phyloP scores from a whole-genome alignment of 768 basidiomycete genomes.

The Dacryopinax spathularia region DNA sequence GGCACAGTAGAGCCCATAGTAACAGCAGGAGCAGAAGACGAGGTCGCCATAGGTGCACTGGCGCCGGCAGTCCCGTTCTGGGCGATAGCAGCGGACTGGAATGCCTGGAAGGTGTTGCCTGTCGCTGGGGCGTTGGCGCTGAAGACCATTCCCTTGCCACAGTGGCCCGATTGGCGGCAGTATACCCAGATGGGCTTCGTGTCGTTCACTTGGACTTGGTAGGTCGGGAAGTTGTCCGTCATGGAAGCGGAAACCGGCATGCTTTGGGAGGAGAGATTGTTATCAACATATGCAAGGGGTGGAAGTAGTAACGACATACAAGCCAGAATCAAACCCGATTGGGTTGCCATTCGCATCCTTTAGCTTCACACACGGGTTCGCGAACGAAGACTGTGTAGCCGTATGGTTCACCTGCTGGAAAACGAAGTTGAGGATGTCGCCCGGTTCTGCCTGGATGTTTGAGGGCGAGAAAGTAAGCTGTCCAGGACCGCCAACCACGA shows the following conservation, averaged over 20 bases:
- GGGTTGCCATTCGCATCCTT: slow-evolving; percentile 21
- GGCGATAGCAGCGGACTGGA: slow-evolving; percentile 40
- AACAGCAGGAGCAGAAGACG: slow-evolving; percentile 18
- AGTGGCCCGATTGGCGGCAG: slow-evolving; percentile 40
- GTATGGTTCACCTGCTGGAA: slow-evolving; percentile 52
- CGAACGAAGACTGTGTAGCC: slow-evolving; percentile 31
- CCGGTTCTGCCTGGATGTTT: slow-evolving; percentile 35
- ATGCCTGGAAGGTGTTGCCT: slow-evolving; percentile 37
- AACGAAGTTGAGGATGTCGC: slow-evolving; percentile 40
- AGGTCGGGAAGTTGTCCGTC: slow-evolving; percentile 36
- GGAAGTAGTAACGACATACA: slow-evolving; percentile 16
- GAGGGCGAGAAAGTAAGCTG: slow-evolving; percentile 32
- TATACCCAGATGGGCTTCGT: slow-evolving; percentile 43
- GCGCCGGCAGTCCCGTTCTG: slow-evolving; percentile 12
- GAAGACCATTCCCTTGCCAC: slow-evolving; percentile 53
- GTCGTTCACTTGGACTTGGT: slow-evolving; percentile 35
- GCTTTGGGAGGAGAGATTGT: slow-evolving; percentile 23
- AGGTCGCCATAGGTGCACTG: slow-evolving; percentile 12
- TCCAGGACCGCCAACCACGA: slow-evolving; percentile 32
- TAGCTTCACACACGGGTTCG: slow-evolving; percentile 30
- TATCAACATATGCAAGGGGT: neutral
- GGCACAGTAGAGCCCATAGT: slow-evolving; percentile 18
- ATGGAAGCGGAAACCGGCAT: slow-evolving; percentile 40
- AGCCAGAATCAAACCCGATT: slow-evolving; percentile 43
- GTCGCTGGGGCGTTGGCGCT: slow-evolving; percentile 37